Base-by-base conservation (phyloP, 2,329 filamentous ascomycete genomes). In the Chrysoporthe puriensis region DNA sequence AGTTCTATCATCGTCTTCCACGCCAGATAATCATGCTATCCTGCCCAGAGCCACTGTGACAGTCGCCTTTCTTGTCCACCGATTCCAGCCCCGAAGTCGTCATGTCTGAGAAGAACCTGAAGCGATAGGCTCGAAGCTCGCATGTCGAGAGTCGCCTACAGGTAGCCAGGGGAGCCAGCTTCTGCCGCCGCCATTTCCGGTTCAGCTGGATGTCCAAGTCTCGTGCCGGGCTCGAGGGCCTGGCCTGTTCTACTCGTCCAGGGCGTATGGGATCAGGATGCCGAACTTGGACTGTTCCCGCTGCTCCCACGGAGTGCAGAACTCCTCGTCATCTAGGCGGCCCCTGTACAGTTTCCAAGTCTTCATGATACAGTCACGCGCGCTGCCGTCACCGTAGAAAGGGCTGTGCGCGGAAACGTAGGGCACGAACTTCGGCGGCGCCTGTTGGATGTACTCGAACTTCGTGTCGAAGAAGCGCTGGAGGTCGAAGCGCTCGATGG, bases 371-470 rank as follows among this genome's bases (percentile, higher is more conserved):
- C 58, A 66, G 7, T 66, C 50, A 3, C 59, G 66, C 8, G 63
- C 16, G 1, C 42, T n/a, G 6, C 18, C 36, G 11, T 26, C 9
- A 5, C 50, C 2, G 16, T 32, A 1, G 26, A 36, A 40, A 42
- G 66, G 36, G 13, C 44, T 14, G 5, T 54, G 4, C 1, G n/a
- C 1, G 36, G 40, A 42, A 11, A 68, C 43, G 6, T 42, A 40
- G 4, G 21, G 7, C 5, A 54, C 3, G 0, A 46, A 21, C 0
- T 1, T 0, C 9, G 5, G 9, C 0, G 62, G 59, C 9, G 58
- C 56, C 5, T 66, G 68, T 18, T 70, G 66, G 4, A 70, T n/a
- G n/a, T 62, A 70, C 21, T 65, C 59, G 8, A 40, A 57, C 21
- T 66, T 57, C 2, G 8, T 14, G 56, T 68, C 66, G n/a, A 60